phyloP scores from a whole-genome alignment of 2,329 filamentous ascomycete genomes.

The Xylogone sp. region DNA sequence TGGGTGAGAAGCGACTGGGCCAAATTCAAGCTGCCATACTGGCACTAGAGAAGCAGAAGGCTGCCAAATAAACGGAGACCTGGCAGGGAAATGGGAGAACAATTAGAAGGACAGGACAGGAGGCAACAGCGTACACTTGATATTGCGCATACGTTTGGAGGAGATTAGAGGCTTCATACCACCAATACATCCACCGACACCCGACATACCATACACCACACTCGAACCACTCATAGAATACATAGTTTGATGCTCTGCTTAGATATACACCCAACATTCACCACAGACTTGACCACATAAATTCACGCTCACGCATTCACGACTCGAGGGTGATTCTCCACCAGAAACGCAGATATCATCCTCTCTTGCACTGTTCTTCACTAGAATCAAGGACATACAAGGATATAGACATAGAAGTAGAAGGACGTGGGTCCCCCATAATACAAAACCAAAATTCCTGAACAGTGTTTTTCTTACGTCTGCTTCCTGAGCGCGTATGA shows the following conservation, averaged over 20 bases:
- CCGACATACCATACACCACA: too few relatives aligned
- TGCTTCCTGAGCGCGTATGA: too few relatives aligned
- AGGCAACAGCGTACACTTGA: too few relatives aligned
- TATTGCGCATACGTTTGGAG: too few relatives aligned
- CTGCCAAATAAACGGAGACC: background rate
- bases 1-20: constrained; percentile 12
- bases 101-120: too few relatives aligned
- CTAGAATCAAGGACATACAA: background rate
- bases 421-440: background rate
- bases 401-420: background rate
- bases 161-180: too few relatives aligned
- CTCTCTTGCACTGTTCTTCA: background rate
- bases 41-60: constrained; percentile 6
- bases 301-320: background rate
- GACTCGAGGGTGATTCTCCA: background rate
- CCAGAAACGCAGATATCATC: background rate
- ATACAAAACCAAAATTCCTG: background rate
- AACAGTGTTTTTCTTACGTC: too few relatives aligned
- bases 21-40: constrained; percentile 10
- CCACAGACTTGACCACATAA: too few relatives aligned
- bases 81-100: background rate
- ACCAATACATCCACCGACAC: too few relatives aligned
- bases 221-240: too few relatives aligned
- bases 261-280: too few relatives aligned
- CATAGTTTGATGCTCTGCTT: too few relatives aligned